phyloP scores from a whole-genome alignment of 257 asterid genomes.

The Solanum gandarillasii region DNA sequence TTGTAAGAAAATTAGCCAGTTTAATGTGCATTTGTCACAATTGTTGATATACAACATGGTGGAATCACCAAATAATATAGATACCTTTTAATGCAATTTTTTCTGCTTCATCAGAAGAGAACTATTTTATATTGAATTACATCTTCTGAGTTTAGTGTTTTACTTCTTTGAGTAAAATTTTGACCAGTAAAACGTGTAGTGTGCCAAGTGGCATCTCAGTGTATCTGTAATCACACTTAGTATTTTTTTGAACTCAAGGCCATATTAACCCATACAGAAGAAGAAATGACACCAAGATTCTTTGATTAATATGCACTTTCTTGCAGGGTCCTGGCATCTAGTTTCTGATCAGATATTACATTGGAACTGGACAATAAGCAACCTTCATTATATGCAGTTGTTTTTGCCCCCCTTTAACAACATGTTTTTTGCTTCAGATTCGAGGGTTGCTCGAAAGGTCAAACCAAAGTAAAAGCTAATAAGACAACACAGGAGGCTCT shows the following conservation, averaged over 20 bases:
- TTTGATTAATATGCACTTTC: neutral
- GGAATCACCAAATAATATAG: neutral
- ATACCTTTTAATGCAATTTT: neutral
- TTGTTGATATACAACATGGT: neutral
- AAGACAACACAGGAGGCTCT: too few relatives aligned
- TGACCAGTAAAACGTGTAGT: neutral
- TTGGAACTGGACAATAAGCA: too few relatives aligned
- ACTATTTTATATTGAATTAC: neutral
- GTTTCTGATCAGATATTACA: too few relatives aligned
- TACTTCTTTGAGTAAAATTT: neutral
- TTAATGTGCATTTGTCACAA: neutral
- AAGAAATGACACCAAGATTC: neutral
- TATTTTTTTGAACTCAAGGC: neutral
- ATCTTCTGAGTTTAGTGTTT: neutral
- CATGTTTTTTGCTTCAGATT: too few relatives aligned
- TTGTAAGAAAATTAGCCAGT: neutral
- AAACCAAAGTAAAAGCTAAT: too few relatives aligned
- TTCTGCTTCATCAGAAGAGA: neutral
- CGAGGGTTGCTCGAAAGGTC: too few relatives aligned
- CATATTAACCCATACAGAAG: neutral
- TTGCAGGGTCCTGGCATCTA: neutral
- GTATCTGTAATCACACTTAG: neutral
- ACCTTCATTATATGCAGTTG: too few relatives aligned
- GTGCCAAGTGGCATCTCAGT: neutral
- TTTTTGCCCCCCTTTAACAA: too few relatives aligned